A percentile compares a stretch with the other conserved stretches of the same genome.
Evolutionary conservation across 1,284 basidiomycete genomes (phyloP).

Genomic region (Rhodotorula sp.): DNA sequence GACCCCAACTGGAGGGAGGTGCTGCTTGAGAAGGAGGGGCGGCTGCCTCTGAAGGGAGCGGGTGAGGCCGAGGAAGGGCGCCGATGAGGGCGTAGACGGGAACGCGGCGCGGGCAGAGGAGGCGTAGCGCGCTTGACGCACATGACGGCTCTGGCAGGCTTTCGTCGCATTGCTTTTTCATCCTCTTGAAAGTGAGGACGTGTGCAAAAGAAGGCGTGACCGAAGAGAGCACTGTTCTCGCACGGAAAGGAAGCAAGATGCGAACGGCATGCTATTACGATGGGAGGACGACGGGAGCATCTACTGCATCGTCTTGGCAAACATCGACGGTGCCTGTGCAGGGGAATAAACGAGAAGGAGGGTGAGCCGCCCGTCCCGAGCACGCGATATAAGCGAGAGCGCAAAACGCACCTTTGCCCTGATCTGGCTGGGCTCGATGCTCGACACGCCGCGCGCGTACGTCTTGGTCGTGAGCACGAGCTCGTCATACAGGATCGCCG

Average conservation of each 20-base stretch:
- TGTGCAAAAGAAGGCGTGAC: too few species aligned
- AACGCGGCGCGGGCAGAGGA: too few species aligned
- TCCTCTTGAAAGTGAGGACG: too few species aligned
- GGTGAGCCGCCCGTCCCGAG: neutral
- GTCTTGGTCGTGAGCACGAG: slow-evolving; percentile 82
- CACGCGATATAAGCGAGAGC: neutral
- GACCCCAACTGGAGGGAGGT: slow-evolving; percentile 18
- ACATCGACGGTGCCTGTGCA: neutral
- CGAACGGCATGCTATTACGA: neutral
- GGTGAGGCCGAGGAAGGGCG: neutral
- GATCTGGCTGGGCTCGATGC: slow-evolving; percentile 59
- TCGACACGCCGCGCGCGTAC: slow-evolving; percentile 83
- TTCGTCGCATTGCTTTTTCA: too few species aligned
- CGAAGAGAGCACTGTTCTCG: too few species aligned
- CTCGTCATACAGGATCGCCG: slow-evolving; percentile 86
- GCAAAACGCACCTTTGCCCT: slow-evolving; percentile 13
- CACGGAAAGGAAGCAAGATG: neutral
- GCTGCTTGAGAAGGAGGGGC: neutral
- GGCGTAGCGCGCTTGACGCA: neutral
- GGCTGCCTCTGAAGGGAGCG: neutral
- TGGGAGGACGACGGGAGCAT: neutral
- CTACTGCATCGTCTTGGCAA: neutral
- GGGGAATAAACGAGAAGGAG: neutral
- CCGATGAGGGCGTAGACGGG: neutral
- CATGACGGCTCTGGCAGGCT: too few species aligned